Conservation (phyloP, 2,329 filamentous ascomycete genomes). For the Pseudocercospora ulei region DNA sequence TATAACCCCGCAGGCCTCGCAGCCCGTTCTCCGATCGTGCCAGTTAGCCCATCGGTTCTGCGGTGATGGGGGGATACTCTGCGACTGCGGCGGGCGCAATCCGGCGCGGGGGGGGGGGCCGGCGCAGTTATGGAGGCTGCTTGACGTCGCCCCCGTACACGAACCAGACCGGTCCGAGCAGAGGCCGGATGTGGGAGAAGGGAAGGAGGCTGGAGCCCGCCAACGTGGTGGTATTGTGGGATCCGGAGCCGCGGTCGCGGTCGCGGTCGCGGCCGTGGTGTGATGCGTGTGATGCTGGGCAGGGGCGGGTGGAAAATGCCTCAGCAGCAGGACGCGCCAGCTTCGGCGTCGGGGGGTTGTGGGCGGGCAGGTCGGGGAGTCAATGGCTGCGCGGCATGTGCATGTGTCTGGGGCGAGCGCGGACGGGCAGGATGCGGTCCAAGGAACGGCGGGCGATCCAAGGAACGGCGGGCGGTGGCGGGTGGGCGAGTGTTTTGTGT, state of each 20-base stretch:
- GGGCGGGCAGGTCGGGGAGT: conserved; percentile 19
- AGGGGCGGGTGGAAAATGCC: conserved; percentile 17
- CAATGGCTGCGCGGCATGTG: conserved; percentile 21
- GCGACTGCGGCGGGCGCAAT: conserved; percentile 13
- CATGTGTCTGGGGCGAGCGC: conserved; percentile 10
- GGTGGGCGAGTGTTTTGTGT: conserved; percentile 12
- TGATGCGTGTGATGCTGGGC: conserved; percentile 9
- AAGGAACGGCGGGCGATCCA: conserved; percentile 1
- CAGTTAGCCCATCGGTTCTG: conserved; percentile 30
- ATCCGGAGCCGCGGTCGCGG: conserved; percentile 33
- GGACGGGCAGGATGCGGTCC: not conserved
- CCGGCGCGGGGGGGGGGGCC: conserved; percentile 18
- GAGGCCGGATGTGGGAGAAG: conserved; percentile 72
- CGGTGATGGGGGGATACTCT: conserved; percentile 3
- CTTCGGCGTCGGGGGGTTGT: conserved; percentile 12
- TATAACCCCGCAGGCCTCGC: conserved; percentile 14
- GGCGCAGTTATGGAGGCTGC: conserved; percentile 86
- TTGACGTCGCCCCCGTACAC: conserved; percentile 83
- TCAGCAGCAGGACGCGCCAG: conserved; percentile 22
- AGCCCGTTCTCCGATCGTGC: conserved; percentile 16
- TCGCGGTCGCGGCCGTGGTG: too few relatives aligned
- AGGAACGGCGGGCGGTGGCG: conserved; percentile 4
- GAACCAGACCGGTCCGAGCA: conserved; percentile 91
- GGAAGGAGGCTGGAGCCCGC: conserved; percentile 70
- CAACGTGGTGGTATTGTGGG: conserved; percentile 70